A percentile compares a stretch with the other conserved stretches of the same genome.
Evolutionary conservation across 768 basidiomycete species (phyloP).

Genomic region (Crassisporium funariophilum): DNA sequence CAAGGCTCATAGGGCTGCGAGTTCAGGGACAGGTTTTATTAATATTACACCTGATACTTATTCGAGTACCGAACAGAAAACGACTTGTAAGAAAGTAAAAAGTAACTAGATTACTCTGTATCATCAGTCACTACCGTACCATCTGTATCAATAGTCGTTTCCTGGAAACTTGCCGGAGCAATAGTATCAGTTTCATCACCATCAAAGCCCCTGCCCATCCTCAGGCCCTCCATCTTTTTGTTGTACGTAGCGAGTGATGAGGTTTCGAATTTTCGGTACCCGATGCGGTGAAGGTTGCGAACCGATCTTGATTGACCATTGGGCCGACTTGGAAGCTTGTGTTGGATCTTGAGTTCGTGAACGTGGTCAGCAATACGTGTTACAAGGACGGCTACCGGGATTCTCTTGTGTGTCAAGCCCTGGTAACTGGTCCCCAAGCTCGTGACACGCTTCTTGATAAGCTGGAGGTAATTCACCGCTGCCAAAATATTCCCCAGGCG

Average conservation of each 20-base stretch:
- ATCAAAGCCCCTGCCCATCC: not conserved
- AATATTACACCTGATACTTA: not conserved
- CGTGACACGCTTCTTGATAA: conserved; percentile 29
- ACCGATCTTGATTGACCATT: conserved; percentile 11
- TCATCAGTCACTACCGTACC: not conserved
- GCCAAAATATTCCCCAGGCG: conserved; percentile 33
- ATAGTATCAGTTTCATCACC: not conserved
- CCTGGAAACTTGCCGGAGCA: not conserved
- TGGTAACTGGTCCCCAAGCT: conserved; percentile 24
- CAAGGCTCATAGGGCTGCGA: not conserved
- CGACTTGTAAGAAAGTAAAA: not conserved
- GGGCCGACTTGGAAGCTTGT: not conserved
- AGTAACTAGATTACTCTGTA: not conserved
- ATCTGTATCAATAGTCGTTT: not conserved
- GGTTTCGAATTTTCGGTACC: conserved; percentile 23
- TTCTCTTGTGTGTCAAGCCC: conserved; percentile 24
- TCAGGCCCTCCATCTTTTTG: conserved; percentile 23
- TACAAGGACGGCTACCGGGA: conserved; percentile 18
- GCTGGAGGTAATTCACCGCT: conserved; percentile 24
- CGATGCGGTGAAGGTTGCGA: conserved; percentile 14
- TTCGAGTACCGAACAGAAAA: not conserved
- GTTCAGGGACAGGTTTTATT: not conserved
- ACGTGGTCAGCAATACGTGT: conserved; percentile 24
- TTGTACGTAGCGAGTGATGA: conserved; percentile 34
- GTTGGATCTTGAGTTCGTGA: conserved; percentile 17